phyloP scores from a whole-genome alignment of 768 basidiomycete genomes.

The Omphalotus guepiniiformis region DNA sequence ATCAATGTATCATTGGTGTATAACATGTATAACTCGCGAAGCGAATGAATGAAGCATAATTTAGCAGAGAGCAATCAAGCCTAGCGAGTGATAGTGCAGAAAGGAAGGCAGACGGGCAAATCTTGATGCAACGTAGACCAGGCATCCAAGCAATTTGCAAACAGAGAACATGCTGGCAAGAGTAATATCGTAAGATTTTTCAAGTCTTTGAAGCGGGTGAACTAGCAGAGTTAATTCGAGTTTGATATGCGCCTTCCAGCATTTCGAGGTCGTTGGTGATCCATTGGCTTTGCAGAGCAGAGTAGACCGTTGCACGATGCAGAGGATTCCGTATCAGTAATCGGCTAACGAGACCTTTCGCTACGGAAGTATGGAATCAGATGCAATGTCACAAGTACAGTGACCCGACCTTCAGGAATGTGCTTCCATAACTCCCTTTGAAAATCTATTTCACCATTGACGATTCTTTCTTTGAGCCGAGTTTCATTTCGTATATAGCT shows the following conservation, averaged over 20 bases:
- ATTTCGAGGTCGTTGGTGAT: constrained; percentile 58
- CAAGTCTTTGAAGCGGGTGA: constrained; percentile 3
- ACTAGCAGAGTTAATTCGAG: constrained; percentile 35
- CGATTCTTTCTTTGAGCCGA: constrained; percentile 64
- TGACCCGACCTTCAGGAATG: background rate
- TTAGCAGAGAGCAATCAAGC: constrained; percentile 5
- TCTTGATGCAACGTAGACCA: background rate
- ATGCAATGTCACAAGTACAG: background rate
- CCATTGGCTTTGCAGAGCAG: constrained; percentile 63
- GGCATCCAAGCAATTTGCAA: background rate
- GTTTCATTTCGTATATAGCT: constrained; percentile 47
- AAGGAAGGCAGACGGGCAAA: background rate
- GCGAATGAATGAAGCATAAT: background rate
- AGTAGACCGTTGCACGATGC: constrained; percentile 58
- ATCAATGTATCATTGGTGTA: background rate
- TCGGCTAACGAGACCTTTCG: constrained; percentile 52
- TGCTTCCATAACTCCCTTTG: constrained; percentile 45
- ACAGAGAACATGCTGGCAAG: no score
- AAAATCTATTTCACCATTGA: constrained; percentile 59
- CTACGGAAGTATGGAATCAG: constrained; percentile 29
- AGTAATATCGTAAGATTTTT: background rate
- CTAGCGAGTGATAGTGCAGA: constrained; percentile 4
- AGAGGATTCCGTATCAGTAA: constrained; percentile 57
- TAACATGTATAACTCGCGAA: background rate
- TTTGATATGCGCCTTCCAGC: constrained; percentile 56